Percentiles rank a stretch among this genome's conserved stretches.
Evolutionary conservation across 805 yeast genomes (phyloP).

Genomic region (Saccharomycopsis sp.): DNA sequence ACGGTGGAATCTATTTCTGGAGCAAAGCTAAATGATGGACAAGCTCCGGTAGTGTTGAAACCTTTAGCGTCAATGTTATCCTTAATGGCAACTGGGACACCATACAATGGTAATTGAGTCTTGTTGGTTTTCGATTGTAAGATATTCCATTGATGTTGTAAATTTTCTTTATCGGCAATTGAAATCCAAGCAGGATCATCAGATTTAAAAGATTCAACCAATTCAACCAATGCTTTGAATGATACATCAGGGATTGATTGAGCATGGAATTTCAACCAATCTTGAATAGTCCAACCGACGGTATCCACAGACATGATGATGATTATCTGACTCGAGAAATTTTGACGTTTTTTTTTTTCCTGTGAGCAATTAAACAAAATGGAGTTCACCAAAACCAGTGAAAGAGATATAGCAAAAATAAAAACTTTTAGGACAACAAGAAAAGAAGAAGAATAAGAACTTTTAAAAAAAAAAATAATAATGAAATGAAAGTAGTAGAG

Average conservation of each 20-base stretch:
- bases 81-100: constrained; percentile 92
- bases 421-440: no score
- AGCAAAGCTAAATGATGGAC: constrained; percentile 71
- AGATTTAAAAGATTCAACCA: neutral
- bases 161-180: constrained; percentile 52
- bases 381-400: no score
- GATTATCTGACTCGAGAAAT: no score
- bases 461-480: no score
- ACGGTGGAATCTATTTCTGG: constrained; percentile 72
- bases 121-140: constrained; percentile 57
- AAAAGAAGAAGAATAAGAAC: no score
- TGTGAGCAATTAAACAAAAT: no score
- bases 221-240: constrained; percentile 36
- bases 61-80: constrained; percentile 89
- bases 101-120: constrained; percentile 60
- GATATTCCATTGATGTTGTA: constrained; percentile 71
- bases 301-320: constrained; percentile 22
- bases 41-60: constrained; percentile 87
- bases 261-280: constrained; percentile 70
- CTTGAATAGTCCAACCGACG: constrained; percentile 73
- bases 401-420: no score
- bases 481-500: no score
- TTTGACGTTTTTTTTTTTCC: no score
- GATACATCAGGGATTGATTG: constrained; percentile 58
- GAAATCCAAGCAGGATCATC: constrained; percentile 92